phyloP scores from a whole-genome alignment of 768 basidiomycete genomes.

The Xerocomellus dryophilus region DNA sequence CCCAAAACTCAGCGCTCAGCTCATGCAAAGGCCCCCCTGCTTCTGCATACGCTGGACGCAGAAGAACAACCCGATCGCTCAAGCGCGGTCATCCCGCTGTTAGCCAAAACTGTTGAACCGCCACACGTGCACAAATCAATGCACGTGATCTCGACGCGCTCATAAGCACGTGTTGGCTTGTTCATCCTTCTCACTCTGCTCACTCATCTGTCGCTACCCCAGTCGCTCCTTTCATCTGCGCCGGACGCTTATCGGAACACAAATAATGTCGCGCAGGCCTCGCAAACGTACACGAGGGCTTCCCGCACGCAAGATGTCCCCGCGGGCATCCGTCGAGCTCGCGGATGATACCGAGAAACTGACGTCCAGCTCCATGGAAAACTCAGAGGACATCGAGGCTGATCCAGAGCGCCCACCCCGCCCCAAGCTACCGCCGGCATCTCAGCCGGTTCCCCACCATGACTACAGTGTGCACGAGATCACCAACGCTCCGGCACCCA shows the following conservation, averaged over 20 bases:
- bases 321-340: constrained; percentile 7
- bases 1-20: constrained; percentile 4
- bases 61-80: no score
- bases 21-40: constrained; percentile 1
- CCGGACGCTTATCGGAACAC: constrained; percentile 24
- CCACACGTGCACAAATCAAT: constrained; percentile 23
- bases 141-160: constrained; percentile 31
- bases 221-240: constrained; percentile 26
- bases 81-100: no score
- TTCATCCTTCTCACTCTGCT: constrained; percentile 11
- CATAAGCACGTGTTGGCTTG: constrained; percentile 19
- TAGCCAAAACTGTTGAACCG: background rate
- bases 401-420: constrained; percentile 5
- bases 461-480: constrained; percentile 31
- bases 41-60: background rate
- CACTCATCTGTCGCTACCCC: constrained; percentile 8
- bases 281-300: constrained; percentile 7
- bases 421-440: constrained; percentile 9
- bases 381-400: background rate
- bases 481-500: constrained; percentile 28
- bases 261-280: constrained; percentile 17
- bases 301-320: constrained; percentile 7
- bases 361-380: constrained; percentile 7
- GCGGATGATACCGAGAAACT: constrained; percentile 25
- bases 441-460: constrained; percentile 15